Evolutionary conservation across 495 filamentous ascomycete genomes (phyloP), one percentile per base, ranked within the genome.

Genomic region (Saxophila tyrrhenica): DNA sequence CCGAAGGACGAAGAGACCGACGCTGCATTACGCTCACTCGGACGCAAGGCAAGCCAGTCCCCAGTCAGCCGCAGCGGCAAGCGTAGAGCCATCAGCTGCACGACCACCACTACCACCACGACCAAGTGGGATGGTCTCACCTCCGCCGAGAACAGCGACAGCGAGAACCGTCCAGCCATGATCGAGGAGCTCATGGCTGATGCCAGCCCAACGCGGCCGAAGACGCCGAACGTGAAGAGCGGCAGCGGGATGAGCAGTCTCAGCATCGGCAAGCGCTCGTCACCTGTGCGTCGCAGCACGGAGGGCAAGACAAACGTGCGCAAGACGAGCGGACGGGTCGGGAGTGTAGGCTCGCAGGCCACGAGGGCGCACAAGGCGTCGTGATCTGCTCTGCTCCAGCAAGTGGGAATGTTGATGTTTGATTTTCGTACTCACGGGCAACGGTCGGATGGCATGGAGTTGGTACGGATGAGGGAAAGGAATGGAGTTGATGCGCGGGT

Each of bases 261-360:
- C 16, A 76, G 83, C 46, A 69, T 83, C 8, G 75, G 75, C 57
- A 96, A 95, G 75, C 77, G 90, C 35, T 76, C 82, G 0, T 83
- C 78, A 62, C 83, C 79, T 25, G 77, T 70, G 52, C 72, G 82
- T 53, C 72, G 81, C 59, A 71, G 75, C 63, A 76, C 72, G 75
- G 71, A 73, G 69, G 63, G 72, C 75, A 58, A 71, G 63, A 51
- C 75, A 74, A 87, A 87, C 15, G 83, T 96, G 22, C 79, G 91
- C 51, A 98, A 98, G 73, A 84, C 85, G 5, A 95, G 89, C 66
- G 88, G 89, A n/a, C 79, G 91, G 9, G 77, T 95, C n/a, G 89
- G 89, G 8, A 94, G 90, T 64, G 72, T 84, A 16, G 81, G 83
- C 22, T 39, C 49, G 22, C 57, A 57, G 20, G 60, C 35, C 8